Conservation (phyloP, 495 filamentous ascomycete species). For the Neurospora intermedia region DNA sequence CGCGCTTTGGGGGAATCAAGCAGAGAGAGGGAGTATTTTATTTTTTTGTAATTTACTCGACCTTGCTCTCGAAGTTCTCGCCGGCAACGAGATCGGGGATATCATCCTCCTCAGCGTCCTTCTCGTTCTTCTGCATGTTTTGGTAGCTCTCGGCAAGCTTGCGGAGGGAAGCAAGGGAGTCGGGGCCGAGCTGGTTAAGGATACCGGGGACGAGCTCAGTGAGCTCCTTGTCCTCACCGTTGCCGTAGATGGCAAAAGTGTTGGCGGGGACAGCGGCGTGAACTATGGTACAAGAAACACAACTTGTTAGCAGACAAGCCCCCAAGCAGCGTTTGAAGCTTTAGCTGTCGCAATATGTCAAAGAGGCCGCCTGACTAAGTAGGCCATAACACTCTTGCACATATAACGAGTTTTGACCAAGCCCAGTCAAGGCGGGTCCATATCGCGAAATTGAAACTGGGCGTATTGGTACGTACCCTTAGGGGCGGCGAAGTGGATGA, state of each 20-base stretch:
- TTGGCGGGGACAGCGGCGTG: slow-evolving; percentile 94
- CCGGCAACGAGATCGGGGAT: slow-evolving; percentile 95
- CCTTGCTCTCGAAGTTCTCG: slow-evolving; percentile 93
- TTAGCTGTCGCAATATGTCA: not conserved
- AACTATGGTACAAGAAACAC: slow-evolving; percentile 41
- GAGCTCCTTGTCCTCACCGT: slow-evolving; percentile 98
- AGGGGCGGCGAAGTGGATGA: slow-evolving; percentile 95
- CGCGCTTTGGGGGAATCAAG: slow-evolving; percentile 2
- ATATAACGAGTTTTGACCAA: not conserved
- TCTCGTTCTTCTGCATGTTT: slow-evolving; percentile 94
- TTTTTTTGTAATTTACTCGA: slow-evolving; percentile 53
- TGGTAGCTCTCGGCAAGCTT: slow-evolving; percentile 99
- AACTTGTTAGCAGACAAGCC: not conserved
- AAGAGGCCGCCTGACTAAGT: not conserved
- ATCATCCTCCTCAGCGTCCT: slow-evolving; percentile 71
- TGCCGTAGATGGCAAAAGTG: slow-evolving; percentile 97
- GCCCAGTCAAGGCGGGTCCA: not conserved
- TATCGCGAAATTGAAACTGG: not conserved
- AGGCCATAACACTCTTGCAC: not conserved
- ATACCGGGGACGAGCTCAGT: slow-evolving; percentile 98
- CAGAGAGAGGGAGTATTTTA: slow-evolving; percentile 5
- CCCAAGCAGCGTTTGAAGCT: not conserved
- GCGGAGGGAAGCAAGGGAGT: slow-evolving; percentile 93
- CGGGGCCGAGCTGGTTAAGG: slow-evolving; percentile 97
- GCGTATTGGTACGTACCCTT: slow-evolving; percentile 56